Conservation (phyloP, 352 stramenopile genomes). For the Plasmopara halstedii region DNA sequence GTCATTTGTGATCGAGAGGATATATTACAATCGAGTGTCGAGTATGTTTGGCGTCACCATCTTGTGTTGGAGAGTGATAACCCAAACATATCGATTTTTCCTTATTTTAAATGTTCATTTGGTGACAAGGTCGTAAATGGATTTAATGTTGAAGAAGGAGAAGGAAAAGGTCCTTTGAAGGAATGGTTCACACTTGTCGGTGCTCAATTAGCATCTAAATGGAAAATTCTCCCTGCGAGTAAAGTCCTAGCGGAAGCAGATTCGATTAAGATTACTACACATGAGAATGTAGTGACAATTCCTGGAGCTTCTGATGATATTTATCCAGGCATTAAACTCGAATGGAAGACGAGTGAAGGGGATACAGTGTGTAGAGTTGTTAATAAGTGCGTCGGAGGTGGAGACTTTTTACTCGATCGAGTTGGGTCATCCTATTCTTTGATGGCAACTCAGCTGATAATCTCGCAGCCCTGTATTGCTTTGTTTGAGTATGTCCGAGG, state of each 20-base stretch:
- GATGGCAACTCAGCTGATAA: conserved; percentile 24
- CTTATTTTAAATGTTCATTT: conserved; percentile 62
- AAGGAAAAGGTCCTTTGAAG: conserved; percentile 65
- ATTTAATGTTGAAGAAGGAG: conserved; percentile 58
- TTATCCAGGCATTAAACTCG: conserved; percentile 29
- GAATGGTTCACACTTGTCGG: conserved; percentile 60
- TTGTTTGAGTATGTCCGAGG: conserved; percentile 52
- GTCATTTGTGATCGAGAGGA: conserved; percentile 45
- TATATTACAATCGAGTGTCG: conserved; percentile 31
- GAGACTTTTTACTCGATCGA: conserved; percentile 44
- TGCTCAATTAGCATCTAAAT: conserved; percentile 34
- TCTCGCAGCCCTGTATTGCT: conserved; percentile 32
- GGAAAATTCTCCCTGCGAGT: conserved; percentile 21
- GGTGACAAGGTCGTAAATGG: conserved; percentile 60
- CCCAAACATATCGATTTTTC: conserved; percentile 33
- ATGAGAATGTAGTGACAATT: conserved; percentile 43
- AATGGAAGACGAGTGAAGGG: conserved; percentile 17
- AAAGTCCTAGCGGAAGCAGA: background rate
- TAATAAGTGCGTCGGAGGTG: conserved; percentile 35
- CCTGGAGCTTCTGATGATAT: conserved; percentile 13
- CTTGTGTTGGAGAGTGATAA: conserved; percentile 8
- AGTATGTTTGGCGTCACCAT: conserved; percentile 20
- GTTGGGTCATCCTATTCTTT: conserved; percentile 31
- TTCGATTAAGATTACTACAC: conserved; percentile 25
- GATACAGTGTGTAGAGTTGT: conserved; percentile 33